These are phyloP conservation scores for Sphagnum magellanicum DNA, from an alignment of 228 moss, liverwort and hornwort genomes.

Conservation along the genomic window DNA sequence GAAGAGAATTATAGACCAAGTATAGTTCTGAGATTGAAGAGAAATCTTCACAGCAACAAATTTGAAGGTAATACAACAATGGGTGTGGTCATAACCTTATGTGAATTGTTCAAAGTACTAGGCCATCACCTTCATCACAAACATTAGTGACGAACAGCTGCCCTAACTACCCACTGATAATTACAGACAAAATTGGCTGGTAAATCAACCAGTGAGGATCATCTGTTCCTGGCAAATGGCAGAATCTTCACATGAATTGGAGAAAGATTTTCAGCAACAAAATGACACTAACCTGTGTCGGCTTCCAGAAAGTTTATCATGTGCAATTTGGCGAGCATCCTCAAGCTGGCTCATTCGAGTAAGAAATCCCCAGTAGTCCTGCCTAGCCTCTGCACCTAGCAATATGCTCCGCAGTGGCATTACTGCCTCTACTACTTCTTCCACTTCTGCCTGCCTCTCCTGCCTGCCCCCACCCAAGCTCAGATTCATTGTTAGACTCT, in stretches of 20 bases:
- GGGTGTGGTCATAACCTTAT: no score
- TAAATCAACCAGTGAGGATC: neutral
- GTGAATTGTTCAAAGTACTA: neutral
- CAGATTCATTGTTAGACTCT: neutral
- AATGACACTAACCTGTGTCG: neutral
- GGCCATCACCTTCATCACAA: neutral
- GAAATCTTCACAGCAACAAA: no score
- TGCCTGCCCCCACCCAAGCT: constrained; percentile 16
- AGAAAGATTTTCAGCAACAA: neutral
- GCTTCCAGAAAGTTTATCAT: neutral
- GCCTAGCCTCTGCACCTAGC: constrained; percentile 21
- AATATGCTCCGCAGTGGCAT: constrained; percentile 38
- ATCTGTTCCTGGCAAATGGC: neutral
- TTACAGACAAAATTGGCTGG: neutral
- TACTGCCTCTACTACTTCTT: constrained; percentile 22
- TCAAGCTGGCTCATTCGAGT: constrained; percentile 17
- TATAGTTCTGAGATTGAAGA: no score
- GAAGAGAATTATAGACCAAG: neutral
- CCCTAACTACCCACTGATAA: neutral
- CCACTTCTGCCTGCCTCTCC: constrained; percentile 22
- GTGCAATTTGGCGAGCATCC: constrained; percentile 1
- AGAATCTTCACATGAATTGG: neutral
- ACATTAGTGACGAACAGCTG: neutral
- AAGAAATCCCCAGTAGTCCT: constrained; percentile 36
- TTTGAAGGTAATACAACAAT: no score